Evolutionary conservation across 768 basidiomycete species (phyloP).

Genomic region (Trametes elegans): DNA sequence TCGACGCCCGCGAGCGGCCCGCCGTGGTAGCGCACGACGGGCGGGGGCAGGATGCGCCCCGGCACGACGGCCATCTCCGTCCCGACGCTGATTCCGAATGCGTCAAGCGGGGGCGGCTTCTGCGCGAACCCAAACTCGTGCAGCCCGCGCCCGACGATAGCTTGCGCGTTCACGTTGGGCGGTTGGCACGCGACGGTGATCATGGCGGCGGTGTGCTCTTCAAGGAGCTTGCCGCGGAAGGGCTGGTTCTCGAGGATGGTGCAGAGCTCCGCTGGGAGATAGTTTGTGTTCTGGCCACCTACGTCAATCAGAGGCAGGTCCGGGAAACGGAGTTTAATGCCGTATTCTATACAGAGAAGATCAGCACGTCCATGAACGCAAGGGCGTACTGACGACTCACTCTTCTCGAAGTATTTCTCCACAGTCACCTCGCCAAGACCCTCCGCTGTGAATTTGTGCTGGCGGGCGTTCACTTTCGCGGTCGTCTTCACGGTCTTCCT

Average conservation of each 20-base stretch:
- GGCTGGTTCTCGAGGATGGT: slow-evolving; percentile 43
- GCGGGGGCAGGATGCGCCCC: slow-evolving; percentile 47
- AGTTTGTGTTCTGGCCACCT: slow-evolving; percentile 41
- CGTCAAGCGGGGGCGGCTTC: slow-evolving; percentile 34
- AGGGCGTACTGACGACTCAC: slow-evolving; percentile 30
- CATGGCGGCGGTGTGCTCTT: slow-evolving; percentile 52
- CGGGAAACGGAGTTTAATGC: slow-evolving; percentile 37
- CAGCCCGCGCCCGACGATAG: slow-evolving; percentile 44
- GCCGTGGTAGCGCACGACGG: slow-evolving; percentile 40
- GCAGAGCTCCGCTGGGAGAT: slow-evolving; percentile 49
- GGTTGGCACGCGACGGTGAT: slow-evolving; percentile 48
- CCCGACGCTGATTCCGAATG: slow-evolving; percentile 47
- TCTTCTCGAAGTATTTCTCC: slow-evolving; percentile 45
- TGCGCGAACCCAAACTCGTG: slow-evolving; percentile 40
- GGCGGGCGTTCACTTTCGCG: slow-evolving; percentile 37
- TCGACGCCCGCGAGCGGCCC: slow-evolving; percentile 35
- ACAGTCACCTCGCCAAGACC: slow-evolving; percentile 43
- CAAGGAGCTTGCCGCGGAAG: slow-evolving; percentile 50
- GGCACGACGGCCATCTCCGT: slow-evolving; percentile 54
- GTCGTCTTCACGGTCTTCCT: slow-evolving; percentile 67
- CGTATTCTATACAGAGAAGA: too few species aligned
- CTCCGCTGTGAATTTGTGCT: slow-evolving; percentile 40
- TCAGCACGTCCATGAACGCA: background rate
- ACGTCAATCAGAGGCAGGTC: slow-evolving; percentile 47
- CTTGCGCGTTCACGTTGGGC: slow-evolving; percentile 46